Evolutionary conservation across 192 early-diverging fungal species (phyloP), one percentile per base, ranked within the genome.

Genomic region (Rhizoclosmatium sp.): DNA sequence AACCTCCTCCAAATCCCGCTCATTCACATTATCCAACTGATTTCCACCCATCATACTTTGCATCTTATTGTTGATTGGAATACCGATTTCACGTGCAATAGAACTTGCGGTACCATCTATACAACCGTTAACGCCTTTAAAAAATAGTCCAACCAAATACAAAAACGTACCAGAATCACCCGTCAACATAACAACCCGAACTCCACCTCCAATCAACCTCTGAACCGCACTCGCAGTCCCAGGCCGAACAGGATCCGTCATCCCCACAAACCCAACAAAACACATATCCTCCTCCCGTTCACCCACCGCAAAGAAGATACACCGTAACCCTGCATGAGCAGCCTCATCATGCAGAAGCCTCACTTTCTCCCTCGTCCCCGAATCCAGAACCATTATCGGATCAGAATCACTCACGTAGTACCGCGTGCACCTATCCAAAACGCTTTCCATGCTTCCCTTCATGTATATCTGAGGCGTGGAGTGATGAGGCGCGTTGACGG

Each of bases 171-270:
- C 81, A 39, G 95, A 94, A 82, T 99, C 98, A 69, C 98, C 98
- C 0, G 98, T 99, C 46, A 99, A 96, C 97, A 99, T 98, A n/a
- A 97, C 88, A 1, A 96, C 88, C 76, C 93, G 91, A 16, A 99
- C 95, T 41, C 95, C 95, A 59, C 94, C 93, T 16, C 86, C 74
- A 65, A 92, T 84, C 58, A 97, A 82, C 47, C 84, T 85, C 16
- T 85, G 78, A n/a, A 98, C 93, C 2, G 95, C 91, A 10, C 88
- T 85, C n/a, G 85, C 86, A 16, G 95, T 93, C 44, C 91, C 92
- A 10, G 85, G 90, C 46, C 98, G 83, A 23, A 96, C 96, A 39
- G 98, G 97, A 84, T 99, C 98, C 69, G 93, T 92, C 90, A 99
- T 94, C 10, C 93, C 95, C 54, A 96, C 87, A 90, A 94, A 87